Base-by-base conservation (phyloP, 345 rosid species). In the Eucalyptus polyanthemos region DNA sequence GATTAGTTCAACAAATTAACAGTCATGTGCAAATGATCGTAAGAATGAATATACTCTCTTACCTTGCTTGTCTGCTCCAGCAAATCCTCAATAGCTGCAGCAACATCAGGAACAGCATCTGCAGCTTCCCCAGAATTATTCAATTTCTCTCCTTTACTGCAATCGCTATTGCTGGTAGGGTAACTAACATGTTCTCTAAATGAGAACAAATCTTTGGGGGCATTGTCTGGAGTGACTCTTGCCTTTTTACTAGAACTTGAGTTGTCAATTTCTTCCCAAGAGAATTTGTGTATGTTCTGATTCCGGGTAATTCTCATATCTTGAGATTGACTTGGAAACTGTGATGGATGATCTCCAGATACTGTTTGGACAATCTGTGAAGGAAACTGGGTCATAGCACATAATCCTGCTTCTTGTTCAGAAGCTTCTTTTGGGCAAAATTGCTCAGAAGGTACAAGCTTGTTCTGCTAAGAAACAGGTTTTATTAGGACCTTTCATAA, bases 11-110 rank as follows among this genome's bases (percentile, higher is more conserved):
- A 86, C 67, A 40, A 76, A 76, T 19, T 15, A 76, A 76, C 14
- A 76, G 45, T 54, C 92, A 92, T 88, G 90, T 90, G 81, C 62
- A 34, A 86, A 88, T 49, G 88, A 87, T 87, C 22, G 72, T 90
- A 50, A 72, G 87, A 88, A 87, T 53, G 62, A 89, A 90, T 50
- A n/a, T 85, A 25, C 11, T 65, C 86, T 88, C 91, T 91, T 91
- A 97, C 98, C 97, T 95, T 96, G 91, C 95, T 95, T 53, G 98
- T 94, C 94, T 96, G 98, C 96, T 95, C 98, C 90, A 95, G 90
- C 90, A 98, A 91, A 94, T 97, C 97, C 94, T 97, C 99, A 91
- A 97, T 98, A 44, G 95, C 95, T 93, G 97, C 96, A 88, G 96
- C 99, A 88, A 98, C 98, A 93, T 97, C 98, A 53, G 99, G 97